Conservation (phyloP, 805 yeast species). For the Candida nitratophila region DNA sequence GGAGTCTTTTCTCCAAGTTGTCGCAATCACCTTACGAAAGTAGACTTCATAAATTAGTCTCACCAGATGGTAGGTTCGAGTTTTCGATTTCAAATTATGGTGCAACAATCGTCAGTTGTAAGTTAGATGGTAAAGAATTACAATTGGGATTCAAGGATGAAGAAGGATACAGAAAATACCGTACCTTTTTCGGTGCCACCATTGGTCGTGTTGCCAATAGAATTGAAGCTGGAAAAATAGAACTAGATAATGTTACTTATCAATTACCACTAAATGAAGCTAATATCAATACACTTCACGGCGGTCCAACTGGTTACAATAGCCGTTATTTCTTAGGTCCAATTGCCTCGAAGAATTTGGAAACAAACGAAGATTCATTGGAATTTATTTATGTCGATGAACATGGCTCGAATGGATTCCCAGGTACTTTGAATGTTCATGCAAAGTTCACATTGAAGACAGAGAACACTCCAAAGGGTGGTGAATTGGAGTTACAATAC, state of each 20-base stretch:
- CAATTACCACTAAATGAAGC: slow-evolving; percentile 37
- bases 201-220: slow-evolving; percentile 64
- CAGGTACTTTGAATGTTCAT: slow-evolving; percentile 43
- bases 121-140: slow-evolving; percentile 31
- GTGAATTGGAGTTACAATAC: slow-evolving; percentile 43
- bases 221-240: slow-evolving; percentile 36
- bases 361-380: slow-evolving; percentile 24
- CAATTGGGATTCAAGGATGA: slow-evolving; percentile 33
- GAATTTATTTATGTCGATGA: slow-evolving; percentile 36
- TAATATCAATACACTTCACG: slow-evolving; percentile 37
- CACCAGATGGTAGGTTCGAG: slow-evolving; percentile 19
- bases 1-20: slow-evolving; percentile 22
- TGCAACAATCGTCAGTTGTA: slow-evolving; percentile 39
- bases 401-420: slow-evolving; percentile 50
- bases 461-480: slow-evolving; percentile 19
- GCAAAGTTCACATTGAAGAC: slow-evolving; percentile 39
- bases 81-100: slow-evolving; percentile 44
- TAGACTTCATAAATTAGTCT: slow-evolving; percentile 26
- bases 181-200: slow-evolving; percentile 56
- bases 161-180: slow-evolving; percentile 21
- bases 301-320: slow-evolving; percentile 48
- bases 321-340: slow-evolving; percentile 49
- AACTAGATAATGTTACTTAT: slow-evolving; percentile 33
- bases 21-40: slow-evolving; percentile 15
- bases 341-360: slow-evolving; percentile 27